Percentiles rank a stretch among this genome's conserved stretches.
Conservation (phyloP, 768 basidiomycete species). For the Boletus bicolor region DNA sequence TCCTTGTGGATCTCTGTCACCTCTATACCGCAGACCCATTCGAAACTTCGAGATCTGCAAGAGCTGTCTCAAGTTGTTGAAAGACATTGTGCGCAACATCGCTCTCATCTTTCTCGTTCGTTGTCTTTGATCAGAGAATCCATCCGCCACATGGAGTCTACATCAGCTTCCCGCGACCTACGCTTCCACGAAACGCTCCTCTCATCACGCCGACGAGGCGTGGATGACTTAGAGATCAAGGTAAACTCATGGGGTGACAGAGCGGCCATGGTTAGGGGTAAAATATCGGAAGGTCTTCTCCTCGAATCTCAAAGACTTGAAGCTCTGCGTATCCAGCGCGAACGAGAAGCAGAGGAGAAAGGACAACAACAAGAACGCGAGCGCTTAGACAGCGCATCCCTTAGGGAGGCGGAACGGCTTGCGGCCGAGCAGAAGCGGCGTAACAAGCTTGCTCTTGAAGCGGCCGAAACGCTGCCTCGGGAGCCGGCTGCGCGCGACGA, state of each 20-base stretch:
- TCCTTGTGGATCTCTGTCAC: conserved; percentile 37
- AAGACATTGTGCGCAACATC: conserved; percentile 31
- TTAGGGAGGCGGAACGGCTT: conserved; percentile 33
- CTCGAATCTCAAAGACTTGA: conserved; percentile 43
- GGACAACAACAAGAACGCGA: conserved; percentile 16
- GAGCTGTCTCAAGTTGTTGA: conserved; percentile 38
- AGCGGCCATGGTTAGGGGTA: conserved; percentile 28
- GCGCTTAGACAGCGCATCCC: conserved; percentile 35
- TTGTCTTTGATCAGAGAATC: conserved; percentile 54
- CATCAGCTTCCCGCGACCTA: conserved; percentile 41
- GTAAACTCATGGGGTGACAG: conserved; percentile 48
- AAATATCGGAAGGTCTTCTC: conserved; percentile 40
- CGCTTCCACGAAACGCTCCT: conserved; percentile 48
- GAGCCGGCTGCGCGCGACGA: conserved; percentile 21
- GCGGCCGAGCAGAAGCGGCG: conserved; percentile 28
- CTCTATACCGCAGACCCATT: conserved; percentile 23
- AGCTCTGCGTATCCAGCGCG: conserved; percentile 30
- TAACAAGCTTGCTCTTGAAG: conserved; percentile 17
- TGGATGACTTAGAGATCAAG: conserved; percentile 50
- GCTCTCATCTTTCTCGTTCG: conserved; percentile 41
- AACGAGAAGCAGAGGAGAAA: conserved; percentile 27
- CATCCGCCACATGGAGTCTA: conserved; percentile 53
- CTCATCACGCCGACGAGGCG: conserved; percentile 44
- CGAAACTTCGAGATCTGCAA: conserved; percentile 36
- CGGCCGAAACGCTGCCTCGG: conserved; percentile 3